phyloP scores from a whole-genome alignment of 768 basidiomycete species.

The Podaxis pistillaris region DNA sequence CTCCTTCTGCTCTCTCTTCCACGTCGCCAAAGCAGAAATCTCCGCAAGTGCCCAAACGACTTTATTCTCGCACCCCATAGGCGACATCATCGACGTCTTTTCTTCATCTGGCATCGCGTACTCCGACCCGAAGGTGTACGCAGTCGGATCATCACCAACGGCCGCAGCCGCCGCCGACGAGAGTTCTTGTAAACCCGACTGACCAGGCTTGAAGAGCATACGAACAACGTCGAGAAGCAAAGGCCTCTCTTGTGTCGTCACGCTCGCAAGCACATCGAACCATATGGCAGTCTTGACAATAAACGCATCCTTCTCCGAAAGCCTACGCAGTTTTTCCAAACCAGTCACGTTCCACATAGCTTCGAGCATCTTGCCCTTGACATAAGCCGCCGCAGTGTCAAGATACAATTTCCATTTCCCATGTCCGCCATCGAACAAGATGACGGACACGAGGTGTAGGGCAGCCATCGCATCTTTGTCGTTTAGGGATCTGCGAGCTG shows the following conservation, averaged over 20 bases:
- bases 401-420: conserved; percentile 73
- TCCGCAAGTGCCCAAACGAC: conserved; percentile 80
- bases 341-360: conserved; percentile 34
- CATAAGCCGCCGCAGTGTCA: conserved; percentile 55
- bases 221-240: conserved; percentile 56
- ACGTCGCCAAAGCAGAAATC: conserved; percentile 60
- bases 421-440: conserved; percentile 74
- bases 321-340: conserved; percentile 43
- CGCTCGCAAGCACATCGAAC: conserved; percentile 82
- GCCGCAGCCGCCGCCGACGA: neutral
- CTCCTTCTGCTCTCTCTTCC: conserved; percentile 50
- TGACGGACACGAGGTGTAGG: conserved; percentile 70
- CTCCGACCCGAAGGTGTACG: neutral
- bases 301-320: conserved; percentile 54
- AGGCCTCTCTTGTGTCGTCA: conserved; percentile 62
- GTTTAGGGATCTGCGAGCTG: conserved; percentile 21
- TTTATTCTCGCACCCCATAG: conserved; percentile 84
- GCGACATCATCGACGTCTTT: conserved; percentile 69
- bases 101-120: neutral
- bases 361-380: conserved; percentile 42
- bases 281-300: conserved; percentile 83
- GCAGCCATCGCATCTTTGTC: conserved; percentile 80
- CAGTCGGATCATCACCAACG: neutral
- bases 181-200: conserved; percentile 37
- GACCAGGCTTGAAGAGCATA: conserved; percentile 50